These are phyloP conservation scores for Strigomonas galati DNA, from an alignment of 208 protist species.

Conservation along the genomic window DNA sequence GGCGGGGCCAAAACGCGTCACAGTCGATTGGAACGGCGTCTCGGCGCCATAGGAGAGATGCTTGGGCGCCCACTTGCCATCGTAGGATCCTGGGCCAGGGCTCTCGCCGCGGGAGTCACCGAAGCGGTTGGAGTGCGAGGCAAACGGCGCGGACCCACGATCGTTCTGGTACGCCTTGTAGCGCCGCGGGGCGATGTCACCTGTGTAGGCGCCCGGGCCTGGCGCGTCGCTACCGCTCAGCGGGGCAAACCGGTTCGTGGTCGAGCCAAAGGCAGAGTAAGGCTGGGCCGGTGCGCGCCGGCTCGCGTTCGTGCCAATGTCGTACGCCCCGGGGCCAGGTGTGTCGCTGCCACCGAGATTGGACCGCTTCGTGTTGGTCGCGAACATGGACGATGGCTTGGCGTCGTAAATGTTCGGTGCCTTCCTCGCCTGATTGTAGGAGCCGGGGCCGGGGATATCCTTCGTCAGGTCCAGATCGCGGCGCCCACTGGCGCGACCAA, in stretches of 20 bases:
- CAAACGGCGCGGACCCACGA: conserved; percentile 48
- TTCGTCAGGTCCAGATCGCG: conserved; percentile 23
- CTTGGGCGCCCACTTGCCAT: conserved; percentile 21
- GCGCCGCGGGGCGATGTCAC: conserved; percentile 69
- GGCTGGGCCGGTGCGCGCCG: conserved; percentile 15
- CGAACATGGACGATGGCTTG: conserved; percentile 84
- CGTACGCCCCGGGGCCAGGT: conserved; percentile 78
- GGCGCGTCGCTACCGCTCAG: conserved; percentile 26
- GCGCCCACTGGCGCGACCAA: conserved; percentile 49
- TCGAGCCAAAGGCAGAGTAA: conserved; percentile 67
- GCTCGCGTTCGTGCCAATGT: conserved; percentile 19
- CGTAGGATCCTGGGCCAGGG: conserved; percentile 70
- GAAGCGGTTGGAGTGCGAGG: conserved; percentile 49
- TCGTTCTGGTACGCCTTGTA: conserved; percentile 16
- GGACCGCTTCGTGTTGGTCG: conserved; percentile 51
- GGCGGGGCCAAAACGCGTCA: conserved; percentile 49
- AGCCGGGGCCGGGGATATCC: conserved; percentile 64
- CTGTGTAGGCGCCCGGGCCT: conserved; percentile 74
- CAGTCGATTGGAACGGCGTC: conserved; percentile 61
- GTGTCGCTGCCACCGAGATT: conserved; percentile 18
- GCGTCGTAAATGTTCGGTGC: conserved; percentile 24
- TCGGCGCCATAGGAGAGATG: conserved; percentile 38
- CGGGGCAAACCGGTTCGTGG: conserved; percentile 37
- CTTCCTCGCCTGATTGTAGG: conserved; percentile 41
- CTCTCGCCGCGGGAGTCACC: conserved; percentile 14